phyloP scores from a whole-genome alignment of 2,329 filamentous ascomycete species.

The Colletotrichum tabaci region DNA sequence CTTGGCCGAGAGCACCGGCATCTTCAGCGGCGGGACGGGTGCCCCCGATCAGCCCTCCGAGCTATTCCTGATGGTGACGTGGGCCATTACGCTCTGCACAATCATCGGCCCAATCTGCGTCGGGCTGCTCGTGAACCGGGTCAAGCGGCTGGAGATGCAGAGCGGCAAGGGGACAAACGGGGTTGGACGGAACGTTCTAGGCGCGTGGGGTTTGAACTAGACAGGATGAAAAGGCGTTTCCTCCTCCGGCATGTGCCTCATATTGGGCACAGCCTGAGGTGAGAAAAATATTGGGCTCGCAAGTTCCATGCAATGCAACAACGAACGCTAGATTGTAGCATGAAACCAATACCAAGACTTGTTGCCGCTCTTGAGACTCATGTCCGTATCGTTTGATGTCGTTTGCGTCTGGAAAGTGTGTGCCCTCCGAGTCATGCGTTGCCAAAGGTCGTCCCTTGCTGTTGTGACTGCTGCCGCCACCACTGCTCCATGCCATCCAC shows the following conservation, averaged over 20 bases:
- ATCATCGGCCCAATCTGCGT: constrained; percentile 65
- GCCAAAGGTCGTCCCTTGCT: constrained; percentile 12
- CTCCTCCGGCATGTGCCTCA: neutral
- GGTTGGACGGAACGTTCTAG: constrained; percentile 34
- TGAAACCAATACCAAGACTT: constrained; percentile 21
- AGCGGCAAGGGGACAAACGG: neutral
- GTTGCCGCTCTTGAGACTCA: constrained; percentile 3
- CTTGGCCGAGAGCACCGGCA: constrained; percentile 69
- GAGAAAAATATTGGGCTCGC: neutral
- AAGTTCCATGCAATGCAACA: neutral
- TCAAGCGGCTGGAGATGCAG: constrained; percentile 52
- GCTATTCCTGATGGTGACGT: constrained; percentile 67
- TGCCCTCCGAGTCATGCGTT: constrained; percentile 20
- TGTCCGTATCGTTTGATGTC: neutral
- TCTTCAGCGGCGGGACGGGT: constrained; percentile 51
- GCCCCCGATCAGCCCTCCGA: constrained; percentile 50
- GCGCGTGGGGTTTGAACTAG: constrained; percentile 39
- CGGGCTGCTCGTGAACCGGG: constrained; percentile 61
- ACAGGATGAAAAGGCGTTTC: neutral
- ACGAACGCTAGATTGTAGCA: neutral
- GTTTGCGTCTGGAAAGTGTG: neutral
- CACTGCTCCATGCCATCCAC: constrained; percentile 60
- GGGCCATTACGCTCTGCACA: constrained; percentile 71
- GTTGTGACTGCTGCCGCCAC: constrained; percentile 56
- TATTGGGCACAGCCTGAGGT: constrained; percentile 8